Percentiles rank a stretch among this genome's conserved stretches.
phyloP scores from a whole-genome alignment of 164 flowering plant species.

The Umbilicus rupestris region DNA sequence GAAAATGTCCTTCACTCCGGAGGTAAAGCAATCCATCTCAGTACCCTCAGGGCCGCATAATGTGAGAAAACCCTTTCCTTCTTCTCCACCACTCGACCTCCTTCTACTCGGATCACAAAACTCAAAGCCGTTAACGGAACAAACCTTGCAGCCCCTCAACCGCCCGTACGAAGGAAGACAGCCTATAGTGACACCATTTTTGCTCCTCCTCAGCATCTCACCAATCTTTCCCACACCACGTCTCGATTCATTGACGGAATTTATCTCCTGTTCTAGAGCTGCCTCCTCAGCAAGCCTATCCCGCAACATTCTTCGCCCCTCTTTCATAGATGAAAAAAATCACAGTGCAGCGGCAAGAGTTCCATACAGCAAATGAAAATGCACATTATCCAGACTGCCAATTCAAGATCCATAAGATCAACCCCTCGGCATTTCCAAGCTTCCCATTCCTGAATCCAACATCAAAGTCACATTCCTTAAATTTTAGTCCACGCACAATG shows the following conservation, averaged over 20 bases:
- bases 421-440: background rate
- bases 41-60: constrained; percentile 52
- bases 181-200: constrained; percentile 34
- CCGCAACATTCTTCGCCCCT: constrained; percentile 16
- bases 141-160: constrained; percentile 90
- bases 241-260: too few species aligned
- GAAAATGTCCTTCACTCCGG: constrained; percentile 59
- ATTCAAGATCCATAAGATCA: background rate
- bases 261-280: constrained; percentile 38
- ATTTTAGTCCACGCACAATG: background rate
- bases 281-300: constrained; percentile 30
- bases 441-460: background rate
- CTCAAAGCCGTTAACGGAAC: constrained; percentile 66
- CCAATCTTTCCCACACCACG: too few species aligned
- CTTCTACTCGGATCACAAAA: constrained; percentile 53
- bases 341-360: background rate
- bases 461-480: background rate
- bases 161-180: constrained; percentile 66
- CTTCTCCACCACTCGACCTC: constrained; percentile 60
- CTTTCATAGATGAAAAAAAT: background rate
- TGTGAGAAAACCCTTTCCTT: constrained; percentile 39
- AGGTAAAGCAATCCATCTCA: constrained; percentile 68
- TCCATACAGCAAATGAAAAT: background rate
- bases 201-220: background rate
- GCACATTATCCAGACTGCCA: background rate